Base-by-base conservation (phyloP, 768 basidiomycete genomes). In the Termitomyces sp. region DNA sequence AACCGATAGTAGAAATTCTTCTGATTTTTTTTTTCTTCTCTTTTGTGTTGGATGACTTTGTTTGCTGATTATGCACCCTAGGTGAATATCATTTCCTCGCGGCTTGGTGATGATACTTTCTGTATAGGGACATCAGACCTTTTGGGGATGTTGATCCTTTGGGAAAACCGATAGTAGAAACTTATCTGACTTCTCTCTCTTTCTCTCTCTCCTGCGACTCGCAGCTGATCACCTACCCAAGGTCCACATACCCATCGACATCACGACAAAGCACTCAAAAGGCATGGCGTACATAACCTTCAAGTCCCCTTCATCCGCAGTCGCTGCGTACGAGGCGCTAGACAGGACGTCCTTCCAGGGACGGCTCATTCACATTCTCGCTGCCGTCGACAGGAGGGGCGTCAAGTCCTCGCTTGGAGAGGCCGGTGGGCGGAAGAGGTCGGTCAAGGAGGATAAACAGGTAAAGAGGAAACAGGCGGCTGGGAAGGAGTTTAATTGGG, bases 331-430 rank as follows among this genome's bases (percentile, higher is more conserved):
- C 63, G 80, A 86, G 56, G 78, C 77, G 0, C 78, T 98, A 34
- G 95, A 98, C 68, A 85, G 85, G 56, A 86, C 79, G 37, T 85
- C 92, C 0, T 94, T 97, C 70, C 94, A 95, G 72, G 97, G 97
- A 3, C 85, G 97, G 29, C 70, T 98, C 0, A 69, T 99, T 1
- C 97, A 98, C 67, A 86, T 98, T 53, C 77, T 99, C 0, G 90
- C 90, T 0, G 94, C 92, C 0, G 83, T 92, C 2, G 85, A 92
- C 64, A 75, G 85, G 53, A 82, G 78, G 63, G 70, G 79, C 62
- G 70, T 6, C 72, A 77, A 44, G 68, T 75, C 3, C n/a, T n/a
- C n/a, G n/a, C n/a, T n/a, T n/a, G 76, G 71, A 39, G 79, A 82
- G 34, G 73, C 64, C 0, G 75, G 78, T 18, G 74, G 71, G 3